Percentiles rank a stretch among this genome's conserved stretches.
phyloP scores from a whole-genome alignment of 371 early-diverging fungal species.

The Mortierella sp. region DNA sequence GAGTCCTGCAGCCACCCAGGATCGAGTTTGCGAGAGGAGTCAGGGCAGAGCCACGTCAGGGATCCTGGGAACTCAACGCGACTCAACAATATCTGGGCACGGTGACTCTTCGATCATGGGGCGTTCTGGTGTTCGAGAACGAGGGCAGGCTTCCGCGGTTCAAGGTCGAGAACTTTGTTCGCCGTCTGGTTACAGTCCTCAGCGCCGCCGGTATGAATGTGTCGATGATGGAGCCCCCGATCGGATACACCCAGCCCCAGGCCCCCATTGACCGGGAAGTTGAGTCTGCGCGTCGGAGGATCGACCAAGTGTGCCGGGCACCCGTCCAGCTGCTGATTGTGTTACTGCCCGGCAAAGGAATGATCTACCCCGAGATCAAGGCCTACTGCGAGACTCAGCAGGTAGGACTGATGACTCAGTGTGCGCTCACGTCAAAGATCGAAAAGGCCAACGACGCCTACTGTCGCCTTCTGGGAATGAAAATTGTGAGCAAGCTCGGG shows the following conservation, averaged over 20 bases:
- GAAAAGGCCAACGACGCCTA: constrained; percentile 23
- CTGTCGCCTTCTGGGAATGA: constrained; percentile 63
- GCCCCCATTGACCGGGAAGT: constrained; percentile 19
- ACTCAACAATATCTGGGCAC: constrained; percentile 70
- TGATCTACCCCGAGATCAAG: constrained; percentile 29
- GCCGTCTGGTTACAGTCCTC: constrained; percentile 9
- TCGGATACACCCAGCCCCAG: constrained; percentile 24
- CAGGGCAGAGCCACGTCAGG: constrained; percentile 67
- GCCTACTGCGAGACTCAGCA: constrained; percentile 19
- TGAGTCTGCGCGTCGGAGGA: neutral
- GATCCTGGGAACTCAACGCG: constrained; percentile 75
- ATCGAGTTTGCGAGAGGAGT: constrained; percentile 68
- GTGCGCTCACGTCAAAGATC: constrained; percentile 15
- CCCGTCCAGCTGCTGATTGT: constrained; percentile 28
- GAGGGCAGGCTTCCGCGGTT: neutral
- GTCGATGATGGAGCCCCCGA: constrained; percentile 3
- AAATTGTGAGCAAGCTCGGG: constrained; percentile 60
- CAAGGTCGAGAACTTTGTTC: constrained; percentile 15
- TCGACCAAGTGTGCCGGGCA: neutral
- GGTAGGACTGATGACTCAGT: constrained; percentile 34
- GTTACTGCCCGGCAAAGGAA: constrained; percentile 21
- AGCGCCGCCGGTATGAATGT: constrained; percentile 18
- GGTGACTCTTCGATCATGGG: constrained; percentile 71
- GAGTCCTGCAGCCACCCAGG: constrained; percentile 73
- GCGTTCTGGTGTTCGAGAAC: constrained; percentile 65